These are phyloP conservation scores for Pythium monospermum DNA, from an alignment of 352 stramenopile genomes.

Conservation along the genomic window DNA sequence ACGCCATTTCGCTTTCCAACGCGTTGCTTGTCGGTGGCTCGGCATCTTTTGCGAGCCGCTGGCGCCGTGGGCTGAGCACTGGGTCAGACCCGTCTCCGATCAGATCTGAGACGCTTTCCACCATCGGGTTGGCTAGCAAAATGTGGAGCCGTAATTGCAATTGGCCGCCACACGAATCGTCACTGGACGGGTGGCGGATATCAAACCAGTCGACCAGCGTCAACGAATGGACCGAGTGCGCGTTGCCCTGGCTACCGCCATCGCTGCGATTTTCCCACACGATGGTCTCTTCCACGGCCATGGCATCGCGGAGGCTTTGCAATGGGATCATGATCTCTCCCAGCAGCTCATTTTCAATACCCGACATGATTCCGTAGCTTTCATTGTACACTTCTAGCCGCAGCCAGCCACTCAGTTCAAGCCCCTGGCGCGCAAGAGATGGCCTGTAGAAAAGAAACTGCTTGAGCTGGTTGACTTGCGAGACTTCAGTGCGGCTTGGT, in stretches of 20 bases:
- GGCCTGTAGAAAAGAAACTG: slow-evolving; percentile 75
- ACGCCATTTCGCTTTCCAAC: slow-evolving; percentile 59
- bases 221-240: slow-evolving; percentile 52
- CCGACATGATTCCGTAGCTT: slow-evolving; percentile 71
- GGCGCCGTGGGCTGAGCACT: slow-evolving; percentile 27
- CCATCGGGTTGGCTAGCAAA: slow-evolving; percentile 49
- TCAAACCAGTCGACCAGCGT: slow-evolving; percentile 81
- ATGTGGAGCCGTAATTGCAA: slow-evolving; percentile 75
- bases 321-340: slow-evolving; percentile 70
- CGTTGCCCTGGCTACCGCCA: slow-evolving; percentile 18
- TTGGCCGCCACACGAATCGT: slow-evolving; percentile 63
- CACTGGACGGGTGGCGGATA: slow-evolving; percentile 44
- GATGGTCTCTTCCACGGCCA: slow-evolving; percentile 55
- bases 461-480: slow-evolving; percentile 61
- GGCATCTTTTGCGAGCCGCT: slow-evolving; percentile 36
- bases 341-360: slow-evolving; percentile 66
- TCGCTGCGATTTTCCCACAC: slow-evolving; percentile 25
- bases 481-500: slow-evolving; percentile 58
- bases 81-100: slow-evolving; percentile 20
- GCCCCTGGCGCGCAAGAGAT: slow-evolving; percentile 22
- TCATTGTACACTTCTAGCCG: slow-evolving; percentile 75
- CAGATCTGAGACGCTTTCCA: slow-evolving; percentile 4
- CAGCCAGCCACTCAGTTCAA: slow-evolving; percentile 54
- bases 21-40: slow-evolving; percentile 30
- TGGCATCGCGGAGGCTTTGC: slow-evolving; percentile 56